Conservation (phyloP, 1,139 yeast species). For the Protomyces gravidus region DNA sequence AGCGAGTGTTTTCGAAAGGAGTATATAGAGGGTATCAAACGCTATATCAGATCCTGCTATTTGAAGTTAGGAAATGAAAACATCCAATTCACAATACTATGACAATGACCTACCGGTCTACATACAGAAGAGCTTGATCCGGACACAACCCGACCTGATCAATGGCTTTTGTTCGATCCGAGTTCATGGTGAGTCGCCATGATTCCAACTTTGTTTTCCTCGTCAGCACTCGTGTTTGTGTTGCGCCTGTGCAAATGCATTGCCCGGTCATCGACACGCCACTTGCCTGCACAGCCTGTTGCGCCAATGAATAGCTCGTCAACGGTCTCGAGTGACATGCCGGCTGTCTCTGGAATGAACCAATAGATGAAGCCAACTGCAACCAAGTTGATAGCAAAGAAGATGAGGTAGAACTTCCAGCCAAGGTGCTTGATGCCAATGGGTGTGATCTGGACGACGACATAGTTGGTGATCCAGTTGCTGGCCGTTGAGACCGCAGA, state of each 20-base stretch:
- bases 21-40: too few relatives aligned
- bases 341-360: conserved; percentile 79
- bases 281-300: not conserved
- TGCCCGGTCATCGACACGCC: not conserved
- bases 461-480: conserved; percentile 33
- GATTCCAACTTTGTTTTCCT: not conserved
- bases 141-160: too few relatives aligned
- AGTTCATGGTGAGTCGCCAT: not conserved
- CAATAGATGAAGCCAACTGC: conserved; percentile 53
- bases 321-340: conserved; percentile 31
- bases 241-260: not conserved
- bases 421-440: conserved; percentile 47
- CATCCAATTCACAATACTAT: too few relatives aligned
- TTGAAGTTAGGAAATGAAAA: too few relatives aligned
- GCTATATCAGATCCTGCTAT: too few relatives aligned
- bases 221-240: not conserved
- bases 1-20: too few relatives aligned
- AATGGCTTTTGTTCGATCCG: too few relatives aligned
- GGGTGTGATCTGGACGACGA: conserved; percentile 47
- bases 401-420: conserved; percentile 48
- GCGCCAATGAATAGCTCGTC: conserved; percentile 28
- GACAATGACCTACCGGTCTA: too few relatives aligned
- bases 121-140: too few relatives aligned
- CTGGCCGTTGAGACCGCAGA: conserved; percentile 33
- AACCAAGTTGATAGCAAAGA: conserved; percentile 44